These are phyloP conservation scores for Candida sanyiensis DNA, from an alignment of 805 yeast species.

Conservation along the genomic window DNA sequence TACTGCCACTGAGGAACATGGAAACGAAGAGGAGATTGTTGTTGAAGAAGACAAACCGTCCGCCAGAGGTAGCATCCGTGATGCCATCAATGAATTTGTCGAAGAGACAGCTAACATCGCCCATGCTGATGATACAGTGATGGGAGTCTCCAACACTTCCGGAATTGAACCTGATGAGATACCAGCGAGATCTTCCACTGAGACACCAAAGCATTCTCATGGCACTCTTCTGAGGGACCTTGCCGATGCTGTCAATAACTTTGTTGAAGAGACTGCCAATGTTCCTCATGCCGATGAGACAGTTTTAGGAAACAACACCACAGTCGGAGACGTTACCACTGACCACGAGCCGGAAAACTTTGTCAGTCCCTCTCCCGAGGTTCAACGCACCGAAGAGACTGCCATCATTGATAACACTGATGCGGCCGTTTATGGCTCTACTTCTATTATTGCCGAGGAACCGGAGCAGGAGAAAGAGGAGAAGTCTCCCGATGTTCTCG, in stretches of 20 bases:
- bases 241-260: slow-evolving; percentile 1
- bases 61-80: not conserved
- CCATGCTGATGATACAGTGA: slow-evolving; percentile 2
- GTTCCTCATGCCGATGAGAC: slow-evolving; percentile 3
- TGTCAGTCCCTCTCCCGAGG: too few species aligned
- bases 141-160: not conserved
- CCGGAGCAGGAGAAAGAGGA: not conserved
- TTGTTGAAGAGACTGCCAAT: slow-evolving; percentile 9
- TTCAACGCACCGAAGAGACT: too few species aligned
- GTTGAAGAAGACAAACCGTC: slow-evolving; percentile 1
- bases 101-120: not conserved
- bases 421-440: not conserved
- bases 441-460: not conserved
- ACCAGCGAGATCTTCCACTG: too few species aligned
- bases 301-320: not conserved
- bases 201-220: too few species aligned
- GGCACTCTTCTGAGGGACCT: not conserved
- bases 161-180: not conserved
- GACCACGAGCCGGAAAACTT: too few species aligned
- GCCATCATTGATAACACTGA: not conserved
- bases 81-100: slow-evolving; percentile 1
- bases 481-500: too few species aligned
- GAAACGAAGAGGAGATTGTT: slow-evolving; percentile 3
- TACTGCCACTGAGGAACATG: not conserved
- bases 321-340: not conserved